A percentile compares a stretch with the other conserved stretches of the same genome.
These are phyloP conservation scores for Ogataea philodendri DNA, from an alignment of 805 yeast species.

Conservation along the genomic window DNA sequence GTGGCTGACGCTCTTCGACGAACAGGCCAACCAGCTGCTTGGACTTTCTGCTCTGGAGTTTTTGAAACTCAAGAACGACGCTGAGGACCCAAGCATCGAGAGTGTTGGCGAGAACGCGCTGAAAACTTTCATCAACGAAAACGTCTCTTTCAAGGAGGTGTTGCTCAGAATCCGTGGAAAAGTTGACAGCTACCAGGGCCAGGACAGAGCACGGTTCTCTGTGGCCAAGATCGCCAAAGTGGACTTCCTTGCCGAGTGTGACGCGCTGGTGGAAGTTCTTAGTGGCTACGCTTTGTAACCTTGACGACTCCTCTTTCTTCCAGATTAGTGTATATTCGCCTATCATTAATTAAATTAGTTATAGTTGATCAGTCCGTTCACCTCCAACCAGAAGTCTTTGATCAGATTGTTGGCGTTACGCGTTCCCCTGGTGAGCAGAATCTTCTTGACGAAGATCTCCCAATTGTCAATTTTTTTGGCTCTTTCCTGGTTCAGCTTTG, in stretches of 20 bases:
- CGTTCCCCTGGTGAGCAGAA: constrained; percentile 63
- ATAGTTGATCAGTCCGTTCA: constrained; percentile 53
- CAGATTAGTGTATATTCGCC: constrained; percentile 6
- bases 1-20: constrained; percentile 87
- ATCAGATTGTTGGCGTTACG: constrained; percentile 55
- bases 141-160: constrained; percentile 61
- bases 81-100: constrained; percentile 39
- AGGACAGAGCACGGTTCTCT: constrained; percentile 70
- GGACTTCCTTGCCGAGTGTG: constrained; percentile 60
- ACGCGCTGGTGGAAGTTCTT: constrained; percentile 48
- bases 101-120: constrained; percentile 45
- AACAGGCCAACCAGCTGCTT: constrained; percentile 67
- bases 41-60: constrained; percentile 62
- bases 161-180: constrained; percentile 77
- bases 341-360: constrained; percentile 10
- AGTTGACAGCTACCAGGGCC: constrained; percentile 81
- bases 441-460: constrained; percentile 50
- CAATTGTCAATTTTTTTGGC: constrained; percentile 30
- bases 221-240: constrained; percentile 52
- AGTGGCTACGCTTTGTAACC: constrained; percentile 33
- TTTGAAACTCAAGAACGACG: constrained; percentile 39
- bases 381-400: constrained; percentile 62
- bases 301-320: constrained; percentile 1
- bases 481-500: constrained; percentile 30
- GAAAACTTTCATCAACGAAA: constrained; percentile 28